A percentile compares a stretch with the other conserved stretches of the same genome.
Conservation (phyloP, 371 early-diverging fungal species). For the Mucor indicus region DNA sequence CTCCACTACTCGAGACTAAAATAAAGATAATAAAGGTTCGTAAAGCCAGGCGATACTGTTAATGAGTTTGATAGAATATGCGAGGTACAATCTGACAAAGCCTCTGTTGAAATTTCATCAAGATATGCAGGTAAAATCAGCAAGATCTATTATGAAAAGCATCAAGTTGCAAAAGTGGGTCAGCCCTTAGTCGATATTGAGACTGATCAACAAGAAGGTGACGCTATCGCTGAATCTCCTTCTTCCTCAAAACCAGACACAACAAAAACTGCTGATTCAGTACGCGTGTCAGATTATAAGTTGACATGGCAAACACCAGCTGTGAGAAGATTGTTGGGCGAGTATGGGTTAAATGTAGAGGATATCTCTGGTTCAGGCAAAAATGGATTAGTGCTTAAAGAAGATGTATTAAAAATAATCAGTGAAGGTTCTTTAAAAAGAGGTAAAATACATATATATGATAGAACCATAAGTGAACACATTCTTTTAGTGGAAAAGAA, state of each 20-base stretch:
- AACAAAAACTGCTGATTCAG: too few relatives aligned
- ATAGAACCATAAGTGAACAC: background rate
- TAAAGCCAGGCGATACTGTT: slow-evolving; percentile 84
- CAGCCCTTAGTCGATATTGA: slow-evolving; percentile 93
- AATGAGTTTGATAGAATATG: slow-evolving; percentile 93
- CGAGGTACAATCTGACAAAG: slow-evolving; percentile 98
- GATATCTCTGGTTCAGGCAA: slow-evolving; percentile 41
- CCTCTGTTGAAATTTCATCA: slow-evolving; percentile 96
- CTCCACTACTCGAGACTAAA: background rate
- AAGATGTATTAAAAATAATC: slow-evolving; percentile 12
- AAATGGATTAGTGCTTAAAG: slow-evolving; percentile 10
- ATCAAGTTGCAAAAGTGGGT: slow-evolving; percentile 92
- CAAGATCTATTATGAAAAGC: slow-evolving; percentile 76
- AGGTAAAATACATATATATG: background rate
- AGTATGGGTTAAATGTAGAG: slow-evolving; percentile 66
- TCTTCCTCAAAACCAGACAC: background rate
- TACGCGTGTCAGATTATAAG: background rate
- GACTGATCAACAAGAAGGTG: slow-evolving; percentile 43
- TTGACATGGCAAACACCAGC: slow-evolving; percentile 73
- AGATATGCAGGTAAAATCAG: slow-evolving; percentile 84
- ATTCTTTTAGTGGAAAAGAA: background rate
- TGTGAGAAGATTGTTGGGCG: slow-evolving; percentile 82
- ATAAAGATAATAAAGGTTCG: slow-evolving; percentile 62
- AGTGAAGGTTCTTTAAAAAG: slow-evolving; percentile 3
- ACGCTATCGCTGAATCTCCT: background rate